These are phyloP conservation scores for Fusarium chuoi DNA, from an alignment of 2,329 filamentous ascomycete species.

Conservation along the genomic window DNA sequence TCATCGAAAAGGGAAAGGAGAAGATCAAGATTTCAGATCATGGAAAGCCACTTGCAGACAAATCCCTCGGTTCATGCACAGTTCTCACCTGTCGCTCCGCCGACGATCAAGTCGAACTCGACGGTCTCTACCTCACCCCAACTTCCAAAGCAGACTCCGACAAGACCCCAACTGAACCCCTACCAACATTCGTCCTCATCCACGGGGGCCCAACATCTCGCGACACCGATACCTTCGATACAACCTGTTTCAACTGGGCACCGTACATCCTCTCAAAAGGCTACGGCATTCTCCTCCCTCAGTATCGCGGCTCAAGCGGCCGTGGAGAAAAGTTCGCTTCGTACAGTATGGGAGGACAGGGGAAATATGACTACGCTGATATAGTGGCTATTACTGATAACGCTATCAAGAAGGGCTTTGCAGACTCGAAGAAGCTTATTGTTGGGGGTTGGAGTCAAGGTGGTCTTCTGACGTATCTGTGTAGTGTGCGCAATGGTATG, in stretches of 20 bases:
- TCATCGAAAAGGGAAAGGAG: neutral
- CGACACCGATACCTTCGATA: slow-evolving; percentile 42
- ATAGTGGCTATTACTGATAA: slow-evolving; percentile 48
- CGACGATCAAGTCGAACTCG: slow-evolving; percentile 23
- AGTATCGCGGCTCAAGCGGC: slow-evolving; percentile 52
- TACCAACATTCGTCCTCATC: slow-evolving; percentile 25
- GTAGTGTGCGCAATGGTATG: slow-evolving; percentile 49
- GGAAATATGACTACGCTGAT: slow-evolving; percentile 51
- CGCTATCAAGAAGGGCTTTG: slow-evolving; percentile 47
- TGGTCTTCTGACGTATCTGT: slow-evolving; percentile 52
- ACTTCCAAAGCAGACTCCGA: neutral
- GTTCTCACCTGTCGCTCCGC: slow-evolving; percentile 15
- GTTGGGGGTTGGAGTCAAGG: slow-evolving; percentile 53
- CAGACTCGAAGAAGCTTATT: slow-evolving; percentile 46
- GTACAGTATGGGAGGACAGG: slow-evolving; percentile 45
- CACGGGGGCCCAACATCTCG: slow-evolving; percentile 24
- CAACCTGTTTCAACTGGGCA: slow-evolving; percentile 39
- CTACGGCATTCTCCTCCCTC: slow-evolving; percentile 51
- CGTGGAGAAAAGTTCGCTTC: slow-evolving; percentile 48
- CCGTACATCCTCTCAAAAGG: slow-evolving; percentile 49
- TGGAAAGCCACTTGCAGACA: neutral
- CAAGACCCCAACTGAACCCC: neutral
- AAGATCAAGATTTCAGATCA: slow-evolving; percentile 21
- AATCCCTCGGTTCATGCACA: slow-evolving; percentile 5
- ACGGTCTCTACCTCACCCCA: slow-evolving; percentile 19